phyloP scores from a whole-genome alignment of 257 asterid genomes.

The Ajuga chamaepitys region DNA sequence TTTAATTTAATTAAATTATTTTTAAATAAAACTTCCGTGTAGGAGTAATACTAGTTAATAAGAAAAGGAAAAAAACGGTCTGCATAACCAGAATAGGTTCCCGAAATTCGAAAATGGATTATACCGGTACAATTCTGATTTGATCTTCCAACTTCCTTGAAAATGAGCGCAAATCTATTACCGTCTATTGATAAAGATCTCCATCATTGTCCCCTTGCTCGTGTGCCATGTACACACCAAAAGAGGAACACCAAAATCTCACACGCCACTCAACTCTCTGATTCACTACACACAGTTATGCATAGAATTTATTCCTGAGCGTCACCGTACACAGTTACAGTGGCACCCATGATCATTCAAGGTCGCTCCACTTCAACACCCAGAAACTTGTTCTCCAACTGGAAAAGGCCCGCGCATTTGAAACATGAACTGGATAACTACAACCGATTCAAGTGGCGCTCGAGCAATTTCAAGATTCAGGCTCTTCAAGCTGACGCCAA shows the following conservation, averaged over 20 bases:
- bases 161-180: not conserved
- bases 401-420: conserved; percentile 5
- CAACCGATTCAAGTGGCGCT: conserved; percentile 3
- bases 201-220: not conserved
- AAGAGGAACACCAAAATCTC: not conserved
- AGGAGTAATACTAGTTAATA: no score
- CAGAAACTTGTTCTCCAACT: conserved; percentile 13
- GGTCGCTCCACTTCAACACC: conserved; percentile 9
- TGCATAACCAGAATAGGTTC: no score
- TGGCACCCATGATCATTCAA: conserved; percentile 33
- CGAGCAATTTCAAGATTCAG: conserved; percentile 20
- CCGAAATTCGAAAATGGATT: no score
- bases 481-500: conserved; percentile 21
- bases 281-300: no score
- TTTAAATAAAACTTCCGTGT: no score
- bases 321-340: not conserved
- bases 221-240: not conserved
- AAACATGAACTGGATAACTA: conserved; percentile 10
- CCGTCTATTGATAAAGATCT: not conserved
- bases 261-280: not conserved
- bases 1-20: no score
- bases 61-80: no score
- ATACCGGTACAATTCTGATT: not conserved
- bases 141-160: not conserved
- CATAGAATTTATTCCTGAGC: no score